Percentiles rank a stretch among this genome's conserved stretches.
Evolutionary conservation across 345 rosid genomes (phyloP).

Genomic region (Syzygium aqueum): DNA sequence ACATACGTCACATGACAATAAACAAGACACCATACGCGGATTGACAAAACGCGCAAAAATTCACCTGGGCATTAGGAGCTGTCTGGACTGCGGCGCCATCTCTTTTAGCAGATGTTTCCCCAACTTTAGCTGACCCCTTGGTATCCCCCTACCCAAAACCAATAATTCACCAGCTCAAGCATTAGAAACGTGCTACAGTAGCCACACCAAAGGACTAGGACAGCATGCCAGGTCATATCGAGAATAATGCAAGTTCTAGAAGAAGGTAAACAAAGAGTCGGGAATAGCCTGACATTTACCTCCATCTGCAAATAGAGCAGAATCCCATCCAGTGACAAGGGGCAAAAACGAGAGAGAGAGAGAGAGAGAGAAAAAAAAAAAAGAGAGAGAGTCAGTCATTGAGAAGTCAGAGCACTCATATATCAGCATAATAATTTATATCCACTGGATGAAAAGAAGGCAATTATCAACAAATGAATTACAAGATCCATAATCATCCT

Average conservation of each 20-base stretch:
- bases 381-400: not conserved
- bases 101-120: slow-evolving; percentile 52
- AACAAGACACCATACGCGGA: not conserved
- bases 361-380: too few species aligned
- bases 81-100: slow-evolving; percentile 24
- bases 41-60: not conserved
- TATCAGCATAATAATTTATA: not conserved
- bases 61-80: slow-evolving; percentile 51
- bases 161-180: not conserved
- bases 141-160: slow-evolving; percentile 59
- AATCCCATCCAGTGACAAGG: slow-evolving; percentile 8
- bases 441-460: not conserved
- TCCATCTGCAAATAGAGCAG: slow-evolving; percentile 50
- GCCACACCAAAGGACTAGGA: not conserved
- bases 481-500: not conserved
- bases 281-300: slow-evolving; percentile 20
- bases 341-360: not conserved
- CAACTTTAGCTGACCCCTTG: slow-evolving; percentile 64
- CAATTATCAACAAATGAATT: not conserved
- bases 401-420: not conserved
- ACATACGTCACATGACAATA: not conserved
- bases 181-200: not conserved
- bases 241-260: not conserved
- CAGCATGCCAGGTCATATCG: not conserved
- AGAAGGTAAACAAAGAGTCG: not conserved